Evolutionary conservation across 1,284 basidiomycete genomes (phyloP), one percentile per base, ranked within the genome.

Genomic region (Sporisorium graminicola): DNA sequence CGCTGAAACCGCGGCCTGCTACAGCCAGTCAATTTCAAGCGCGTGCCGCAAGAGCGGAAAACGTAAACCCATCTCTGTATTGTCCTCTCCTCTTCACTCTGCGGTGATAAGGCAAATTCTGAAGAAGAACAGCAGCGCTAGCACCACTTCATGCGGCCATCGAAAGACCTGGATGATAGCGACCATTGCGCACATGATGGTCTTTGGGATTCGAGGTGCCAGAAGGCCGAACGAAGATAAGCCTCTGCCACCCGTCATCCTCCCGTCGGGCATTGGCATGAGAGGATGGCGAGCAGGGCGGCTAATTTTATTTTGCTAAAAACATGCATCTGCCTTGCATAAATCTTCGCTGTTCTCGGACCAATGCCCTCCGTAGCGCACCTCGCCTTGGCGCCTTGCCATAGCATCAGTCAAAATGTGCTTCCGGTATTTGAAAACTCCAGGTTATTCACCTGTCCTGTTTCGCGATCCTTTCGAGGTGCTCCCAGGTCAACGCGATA

Each of bases 101-200:
- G 18, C 20, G n/a, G n/a, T 31, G 27, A n/a, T 50, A 18, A 29
- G 29, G n/a, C n/a, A n/a, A n/a, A n/a, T n/a, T n/a, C n/a, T n/a
- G 16, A 27, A 16, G 8, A 29, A 49, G 43, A 6, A 6, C 31
- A 9, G 27, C 26, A 9, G 16, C 26, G n/a, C 18, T 24, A 31
- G n/a, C 52, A 42, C 35, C 35, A n/a, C 35, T 54, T 12, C 37
- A 22, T 20, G 24, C 40, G 24, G 35, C 12, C 29, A 35, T 29
- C 8, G 12, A 5, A 6, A 31, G 5, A 37, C 37, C 43, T 26
- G 51, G 47, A 59, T 42, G 61, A 56, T 63, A 63, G 44, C 53
- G 47, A 16, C 16, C 35, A 16, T 29, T 20, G 58, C 65, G 65
- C 59, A 22, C 54, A 58, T 68, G 65, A 53, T 54, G 65, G 59